Evolutionary conservation across 805 yeast species (phyloP).

Genomic region (Kuraishia hungarica): DNA sequence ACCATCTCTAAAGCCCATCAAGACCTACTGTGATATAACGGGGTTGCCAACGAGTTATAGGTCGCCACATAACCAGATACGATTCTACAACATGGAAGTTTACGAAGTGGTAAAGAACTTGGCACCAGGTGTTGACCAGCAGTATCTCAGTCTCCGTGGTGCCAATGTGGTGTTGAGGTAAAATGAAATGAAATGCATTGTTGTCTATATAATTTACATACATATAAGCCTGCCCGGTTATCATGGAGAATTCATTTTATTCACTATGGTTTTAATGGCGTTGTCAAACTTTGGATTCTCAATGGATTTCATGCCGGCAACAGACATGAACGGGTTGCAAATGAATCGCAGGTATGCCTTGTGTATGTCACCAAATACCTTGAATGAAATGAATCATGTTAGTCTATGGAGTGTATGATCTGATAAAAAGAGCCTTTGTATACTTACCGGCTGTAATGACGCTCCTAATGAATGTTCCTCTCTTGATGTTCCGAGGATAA

Average conservation of each 20-base stretch:
- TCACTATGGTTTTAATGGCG: constrained; percentile 16
- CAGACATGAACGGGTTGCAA: constrained; percentile 54
- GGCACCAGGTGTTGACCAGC: constrained; percentile 91
- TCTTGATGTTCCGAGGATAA: constrained; percentile 45
- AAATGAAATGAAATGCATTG: background rate
- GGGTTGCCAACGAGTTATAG: constrained; percentile 77
- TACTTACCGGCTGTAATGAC: constrained; percentile 9
- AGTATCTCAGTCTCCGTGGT: constrained; percentile 76
- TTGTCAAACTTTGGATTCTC: constrained; percentile 21
- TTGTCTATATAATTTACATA: background rate
- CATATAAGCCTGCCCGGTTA: background rate
- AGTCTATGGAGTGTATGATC: constrained; percentile 3
- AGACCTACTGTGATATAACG: constrained; percentile 88
- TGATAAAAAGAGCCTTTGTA: background rate
- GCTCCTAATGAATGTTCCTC: constrained; percentile 19
- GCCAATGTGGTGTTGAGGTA: constrained; percentile 78
- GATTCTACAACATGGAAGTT: constrained; percentile 79
- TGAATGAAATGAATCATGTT: constrained; percentile 6
- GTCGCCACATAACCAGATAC: constrained; percentile 62
- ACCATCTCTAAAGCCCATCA: constrained; percentile 74
- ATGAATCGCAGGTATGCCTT: constrained; percentile 44
- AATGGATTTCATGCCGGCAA: constrained; percentile 22
- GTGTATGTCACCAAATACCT: constrained; percentile 35
- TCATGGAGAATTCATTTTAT: constrained; percentile 11
- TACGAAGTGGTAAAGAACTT: constrained; percentile 68